phyloP scores from a whole-genome alignment of 495 filamentous ascomycete genomes.

The Friedmanniomyces simplex region DNA sequence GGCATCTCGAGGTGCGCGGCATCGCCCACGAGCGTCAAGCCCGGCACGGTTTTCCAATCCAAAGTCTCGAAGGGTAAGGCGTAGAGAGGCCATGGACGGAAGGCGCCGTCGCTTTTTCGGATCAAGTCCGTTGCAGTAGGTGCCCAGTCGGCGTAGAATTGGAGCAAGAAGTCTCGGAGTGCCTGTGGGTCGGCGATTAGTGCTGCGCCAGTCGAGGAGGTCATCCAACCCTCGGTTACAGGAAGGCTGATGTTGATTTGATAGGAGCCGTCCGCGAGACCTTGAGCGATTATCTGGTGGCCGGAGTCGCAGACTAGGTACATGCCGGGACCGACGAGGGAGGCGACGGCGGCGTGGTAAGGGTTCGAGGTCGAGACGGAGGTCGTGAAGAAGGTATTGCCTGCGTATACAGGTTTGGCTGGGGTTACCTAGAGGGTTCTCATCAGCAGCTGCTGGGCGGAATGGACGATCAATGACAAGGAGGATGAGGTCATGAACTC shows the following conservation, averaged over 20 bases:
- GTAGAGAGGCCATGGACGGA: conserved; percentile 33
- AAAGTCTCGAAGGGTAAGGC: conserved; percentile 40
- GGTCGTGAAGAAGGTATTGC: conserved; percentile 24
- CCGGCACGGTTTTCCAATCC: conserved; percentile 36
- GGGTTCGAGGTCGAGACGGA: conserved; percentile 26
- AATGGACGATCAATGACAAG: not conserved
- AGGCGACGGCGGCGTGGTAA: conserved; percentile 26
- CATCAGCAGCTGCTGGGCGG: not conserved
- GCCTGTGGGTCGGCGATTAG: conserved; percentile 7
- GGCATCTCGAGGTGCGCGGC: conserved; percentile 44
- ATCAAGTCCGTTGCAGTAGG: conserved; percentile 5
- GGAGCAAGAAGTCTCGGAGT: conserved; percentile 1
- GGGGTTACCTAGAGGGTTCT: conserved; percentile 32
- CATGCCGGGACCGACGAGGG: conserved; percentile 36
- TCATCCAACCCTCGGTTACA: conserved; percentile 32
- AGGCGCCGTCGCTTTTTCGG: conserved; percentile 5
- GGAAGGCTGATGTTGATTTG: conserved; percentile 25
- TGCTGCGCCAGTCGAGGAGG: conserved; percentile 23
- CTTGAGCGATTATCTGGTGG: conserved; percentile 30
- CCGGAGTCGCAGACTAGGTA: conserved; percentile 33
- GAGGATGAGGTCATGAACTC: not conserved
- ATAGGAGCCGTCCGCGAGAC: conserved; percentile 38
- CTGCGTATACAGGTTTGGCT: conserved; percentile 40
- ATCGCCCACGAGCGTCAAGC: conserved; percentile 49
- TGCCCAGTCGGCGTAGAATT: conserved; percentile 7